These are phyloP conservation scores for Tulasnella sp. DNA, from an alignment of 768 basidiomycete species.

Conservation along the genomic window DNA sequence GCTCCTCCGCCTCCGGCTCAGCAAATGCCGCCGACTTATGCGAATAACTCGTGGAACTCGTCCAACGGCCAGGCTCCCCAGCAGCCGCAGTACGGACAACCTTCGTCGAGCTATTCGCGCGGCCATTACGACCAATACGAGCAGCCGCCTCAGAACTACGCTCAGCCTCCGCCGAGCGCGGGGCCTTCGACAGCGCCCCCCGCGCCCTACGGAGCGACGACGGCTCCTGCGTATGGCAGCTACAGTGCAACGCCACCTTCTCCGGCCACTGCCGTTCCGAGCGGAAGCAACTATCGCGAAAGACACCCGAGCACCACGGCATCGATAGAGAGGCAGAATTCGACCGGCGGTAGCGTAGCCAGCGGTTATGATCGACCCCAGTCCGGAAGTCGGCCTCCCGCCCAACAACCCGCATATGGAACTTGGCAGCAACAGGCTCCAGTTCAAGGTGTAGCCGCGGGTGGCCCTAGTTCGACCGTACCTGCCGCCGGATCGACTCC, in stretches of 20 bases:
- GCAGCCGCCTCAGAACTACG: conserved; percentile 16
- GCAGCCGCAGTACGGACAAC: conserved; percentile 10
- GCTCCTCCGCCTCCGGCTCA: conserved; percentile 23
- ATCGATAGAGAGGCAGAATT: conserved; percentile 16
- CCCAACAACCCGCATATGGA: conserved; percentile 2
- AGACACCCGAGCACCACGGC: neutral
- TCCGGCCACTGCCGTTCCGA: conserved; percentile 6
- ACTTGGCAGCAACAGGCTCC: conserved; percentile 12
- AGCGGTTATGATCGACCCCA: neutral
- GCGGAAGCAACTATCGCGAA: conserved; percentile 7
- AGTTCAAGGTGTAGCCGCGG: neutral
- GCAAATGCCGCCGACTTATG: conserved; percentile 5
- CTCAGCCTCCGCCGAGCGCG: conserved; percentile 9
- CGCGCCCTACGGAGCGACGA: conserved; percentile 1
- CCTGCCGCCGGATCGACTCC: neutral
- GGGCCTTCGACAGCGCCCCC: neutral
- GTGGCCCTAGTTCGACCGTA: neutral
- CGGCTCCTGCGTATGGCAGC: neutral
- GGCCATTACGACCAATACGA: conserved; percentile 18
- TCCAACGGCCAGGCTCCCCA: conserved; percentile 15
- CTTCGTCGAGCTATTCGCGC: neutral
- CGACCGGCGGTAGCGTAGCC: neutral
- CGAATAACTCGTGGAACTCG: conserved; percentile 6
- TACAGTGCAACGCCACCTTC: conserved; percentile 13
- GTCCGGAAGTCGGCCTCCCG: conserved; percentile 2